Evolutionary conservation across 2,329 filamentous ascomycete genomes (phyloP).

Genomic region (Penicillium janthinellum): DNA sequence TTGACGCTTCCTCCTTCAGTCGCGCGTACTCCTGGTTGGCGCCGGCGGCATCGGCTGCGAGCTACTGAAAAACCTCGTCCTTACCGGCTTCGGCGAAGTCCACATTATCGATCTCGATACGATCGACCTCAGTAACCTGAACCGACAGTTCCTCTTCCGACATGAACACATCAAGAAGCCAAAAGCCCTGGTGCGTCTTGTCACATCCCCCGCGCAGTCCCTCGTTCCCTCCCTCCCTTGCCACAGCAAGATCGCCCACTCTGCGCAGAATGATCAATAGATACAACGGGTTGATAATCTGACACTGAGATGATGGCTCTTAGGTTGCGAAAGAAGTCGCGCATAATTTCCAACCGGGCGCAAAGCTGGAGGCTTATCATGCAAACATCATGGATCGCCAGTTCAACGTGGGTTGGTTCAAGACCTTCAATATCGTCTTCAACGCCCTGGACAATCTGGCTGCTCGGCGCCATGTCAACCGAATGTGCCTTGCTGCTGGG

Average conservation of each 20-base stretch:
- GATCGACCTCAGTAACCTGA: slow-evolving; percentile 96
- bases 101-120: slow-evolving; percentile 97
- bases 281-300: slow-evolving; percentile 11
- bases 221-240: slow-evolving; percentile 12
- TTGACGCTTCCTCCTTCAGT: slow-evolving; percentile 55
- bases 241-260: slow-evolving; percentile 6
- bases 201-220: slow-evolving; percentile 4
- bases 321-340: slow-evolving; percentile 92
- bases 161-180: slow-evolving; percentile 98
- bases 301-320: slow-evolving; percentile 12
- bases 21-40: slow-evolving; percentile 88
- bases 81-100: slow-evolving; percentile 88
- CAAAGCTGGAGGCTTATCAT: slow-evolving; percentile 85
- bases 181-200: slow-evolving; percentile 75
- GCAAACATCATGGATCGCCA: slow-evolving; percentile 89
- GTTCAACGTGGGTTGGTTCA: slow-evolving; percentile 89
- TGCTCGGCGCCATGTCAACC: slow-evolving; percentile 90
- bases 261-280: not conserved
- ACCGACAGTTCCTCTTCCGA: slow-evolving; percentile 94
- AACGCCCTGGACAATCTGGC: slow-evolving; percentile 97
- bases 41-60: slow-evolving; percentile 98
- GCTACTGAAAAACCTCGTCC: slow-evolving; percentile 91
- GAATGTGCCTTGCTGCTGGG: slow-evolving; percentile 91
- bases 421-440: slow-evolving; percentile 81
- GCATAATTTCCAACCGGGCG: slow-evolving; percentile 82